phyloP scores from a whole-genome alignment of 768 basidiomycete genomes.

The Coprinopsis sp. region DNA sequence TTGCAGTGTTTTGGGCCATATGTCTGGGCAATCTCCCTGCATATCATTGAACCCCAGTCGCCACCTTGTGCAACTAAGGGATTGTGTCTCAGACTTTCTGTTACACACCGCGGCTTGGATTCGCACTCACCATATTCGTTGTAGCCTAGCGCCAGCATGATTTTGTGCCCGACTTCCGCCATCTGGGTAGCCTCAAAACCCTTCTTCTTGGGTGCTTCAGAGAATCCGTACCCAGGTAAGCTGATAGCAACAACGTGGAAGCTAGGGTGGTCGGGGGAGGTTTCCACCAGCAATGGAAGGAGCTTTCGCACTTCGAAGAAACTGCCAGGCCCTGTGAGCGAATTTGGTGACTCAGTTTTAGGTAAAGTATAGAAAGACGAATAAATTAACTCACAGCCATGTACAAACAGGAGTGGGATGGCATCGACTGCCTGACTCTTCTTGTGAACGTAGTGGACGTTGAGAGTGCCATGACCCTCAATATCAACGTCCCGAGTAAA shows the following conservation, averaged over 20 bases:
- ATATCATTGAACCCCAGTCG: slow-evolving; percentile 23
- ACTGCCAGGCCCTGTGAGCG: slow-evolving; percentile 47
- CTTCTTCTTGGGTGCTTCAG: slow-evolving; percentile 45
- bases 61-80: slow-evolving; percentile 26
- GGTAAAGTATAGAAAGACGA: not conserved
- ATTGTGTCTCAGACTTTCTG: too few relatives aligned
- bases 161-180: slow-evolving; percentile 38
- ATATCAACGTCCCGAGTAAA: slow-evolving; percentile 51
- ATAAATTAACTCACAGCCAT: slow-evolving; percentile 41
- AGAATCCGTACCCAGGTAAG: slow-evolving; percentile 55
- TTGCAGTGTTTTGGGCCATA: slow-evolving; percentile 39
- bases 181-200: slow-evolving; percentile 28
- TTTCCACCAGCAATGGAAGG: slow-evolving; percentile 41
- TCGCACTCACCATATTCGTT: slow-evolving; percentile 36
- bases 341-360: not conserved
- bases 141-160: slow-evolving; percentile 47
- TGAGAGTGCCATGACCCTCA: slow-evolving; percentile 38
- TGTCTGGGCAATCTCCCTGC: slow-evolving; percentile 21
- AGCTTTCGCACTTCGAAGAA: slow-evolving; percentile 49
- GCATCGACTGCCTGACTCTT: slow-evolving; percentile 41
- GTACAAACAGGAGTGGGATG: slow-evolving; percentile 41
- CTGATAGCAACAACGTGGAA: slow-evolving; percentile 57
- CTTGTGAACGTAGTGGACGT: slow-evolving; percentile 56
- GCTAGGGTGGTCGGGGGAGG: slow-evolving; percentile 39
- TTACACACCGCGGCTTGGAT: not conserved